phyloP scores from a whole-genome alignment of 225 moss, liverwort and hornwort genomes.

The Marchantia paleacea region DNA sequence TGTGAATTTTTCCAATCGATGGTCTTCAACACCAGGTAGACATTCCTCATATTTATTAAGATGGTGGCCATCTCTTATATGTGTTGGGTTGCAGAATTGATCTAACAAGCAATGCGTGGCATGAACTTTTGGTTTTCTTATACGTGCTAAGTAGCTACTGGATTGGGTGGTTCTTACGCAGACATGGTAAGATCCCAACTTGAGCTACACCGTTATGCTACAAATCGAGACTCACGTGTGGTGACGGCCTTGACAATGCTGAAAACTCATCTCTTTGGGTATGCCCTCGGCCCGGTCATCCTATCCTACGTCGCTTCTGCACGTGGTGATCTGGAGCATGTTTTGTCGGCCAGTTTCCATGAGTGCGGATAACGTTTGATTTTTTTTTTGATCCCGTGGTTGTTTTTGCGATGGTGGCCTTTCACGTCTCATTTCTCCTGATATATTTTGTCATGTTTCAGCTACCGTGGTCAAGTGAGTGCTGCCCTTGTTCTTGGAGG shows the following conservation, averaged over 20 bases:
- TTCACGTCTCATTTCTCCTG: neutral
- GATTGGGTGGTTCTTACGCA: slow-evolving; percentile 12
- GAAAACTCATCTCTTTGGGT: slow-evolving; percentile 78
- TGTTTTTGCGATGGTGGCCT: too few species aligned
- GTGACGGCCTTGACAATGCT: slow-evolving; percentile 84
- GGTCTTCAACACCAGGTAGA: too few species aligned
- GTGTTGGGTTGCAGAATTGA: too few species aligned
- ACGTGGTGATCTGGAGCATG: neutral
- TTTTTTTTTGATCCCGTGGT: too few species aligned
- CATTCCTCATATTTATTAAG: too few species aligned
- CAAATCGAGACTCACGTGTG: slow-evolving; percentile 74
- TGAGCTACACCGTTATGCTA: slow-evolving; percentile 88
- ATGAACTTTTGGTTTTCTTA: too few species aligned
- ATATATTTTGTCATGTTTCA: slow-evolving; percentile 1
- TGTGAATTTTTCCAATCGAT: too few species aligned
- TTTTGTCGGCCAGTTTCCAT: neutral
- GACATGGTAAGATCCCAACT: slow-evolving; percentile 93
- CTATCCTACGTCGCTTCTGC: neutral
- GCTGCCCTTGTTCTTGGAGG: slow-evolving; percentile 93
- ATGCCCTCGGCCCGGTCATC: neutral
- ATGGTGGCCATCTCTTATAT: too few species aligned
- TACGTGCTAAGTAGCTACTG: neutral
- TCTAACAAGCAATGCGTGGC: too few species aligned
- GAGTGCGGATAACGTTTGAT: too few species aligned
- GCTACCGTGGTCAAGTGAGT: slow-evolving; percentile 75